These are phyloP conservation scores for Haberlea rhodopensis DNA, from an alignment of 257 asterid species.

Conservation along the genomic window DNA sequence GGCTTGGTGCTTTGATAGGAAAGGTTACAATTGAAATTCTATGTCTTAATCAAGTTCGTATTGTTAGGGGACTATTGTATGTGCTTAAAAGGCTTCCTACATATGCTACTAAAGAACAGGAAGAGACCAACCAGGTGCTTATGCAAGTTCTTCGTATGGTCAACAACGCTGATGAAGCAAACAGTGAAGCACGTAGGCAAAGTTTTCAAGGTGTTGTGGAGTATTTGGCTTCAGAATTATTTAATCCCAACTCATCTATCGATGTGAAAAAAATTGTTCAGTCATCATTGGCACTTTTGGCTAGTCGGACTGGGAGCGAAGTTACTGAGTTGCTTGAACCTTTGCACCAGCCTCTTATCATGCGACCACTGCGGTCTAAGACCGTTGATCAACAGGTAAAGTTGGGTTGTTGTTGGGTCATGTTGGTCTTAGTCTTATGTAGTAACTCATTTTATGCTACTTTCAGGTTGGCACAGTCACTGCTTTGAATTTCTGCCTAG, in stretches of 20 bases:
- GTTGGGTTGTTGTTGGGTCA: constrained; percentile 26
- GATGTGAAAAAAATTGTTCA: constrained; percentile 92
- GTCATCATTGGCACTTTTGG: constrained; percentile 96
- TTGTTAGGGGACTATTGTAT: constrained; percentile 86
- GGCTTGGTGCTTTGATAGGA: constrained; percentile 94
- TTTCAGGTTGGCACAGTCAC: constrained; percentile 93
- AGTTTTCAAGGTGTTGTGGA: constrained; percentile 97
- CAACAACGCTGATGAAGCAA: constrained; percentile 95
- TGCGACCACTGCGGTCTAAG: constrained; percentile 88
- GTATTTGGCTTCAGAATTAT: constrained; percentile 85
- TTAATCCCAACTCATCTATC: constrained; percentile 82
- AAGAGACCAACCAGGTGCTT: constrained; percentile 96
- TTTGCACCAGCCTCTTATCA: constrained; percentile 84
- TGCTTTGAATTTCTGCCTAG: constrained; percentile 95
- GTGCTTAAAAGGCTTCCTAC: constrained; percentile 96
- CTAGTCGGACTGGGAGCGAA: constrained; percentile 99
- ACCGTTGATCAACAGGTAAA: constrained; percentile 96
- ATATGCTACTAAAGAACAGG: constrained; percentile 92
- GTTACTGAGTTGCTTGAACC: constrained; percentile 98
- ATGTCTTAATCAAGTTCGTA: constrained; percentile 78
- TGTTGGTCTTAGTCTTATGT: constrained; percentile 22
- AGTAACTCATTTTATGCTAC: constrained; percentile 25
- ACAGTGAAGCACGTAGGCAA: constrained; percentile 88
- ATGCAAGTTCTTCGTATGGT: constrained; percentile 97
- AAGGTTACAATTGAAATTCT: constrained; percentile 90